Base-by-base conservation (phyloP, 2,329 filamentous ascomycete species). In the Orbilia brochopaga region DNA sequence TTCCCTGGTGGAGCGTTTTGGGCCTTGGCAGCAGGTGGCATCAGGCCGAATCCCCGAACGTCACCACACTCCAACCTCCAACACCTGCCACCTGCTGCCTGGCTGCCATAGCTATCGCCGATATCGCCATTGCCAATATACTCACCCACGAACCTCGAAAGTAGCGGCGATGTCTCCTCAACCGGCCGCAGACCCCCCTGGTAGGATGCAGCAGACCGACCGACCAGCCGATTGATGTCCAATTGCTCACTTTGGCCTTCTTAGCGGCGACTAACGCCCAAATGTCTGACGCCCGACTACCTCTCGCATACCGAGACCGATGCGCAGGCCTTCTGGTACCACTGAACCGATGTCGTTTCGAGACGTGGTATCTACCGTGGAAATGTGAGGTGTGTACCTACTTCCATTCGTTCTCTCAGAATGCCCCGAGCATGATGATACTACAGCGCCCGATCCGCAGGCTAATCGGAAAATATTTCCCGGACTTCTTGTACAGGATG, bases 301-400 rank as follows among this genome's bases (percentile, higher is more conserved):
- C 94, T 11, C 82, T 97, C 61, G 85, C 90, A 77, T 99, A 99
- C 85, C 87, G 94, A 80, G 94, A 99, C 82, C 92, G 88, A 82
- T 99, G 94, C 83, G 94, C 92, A 74, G 88, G 94, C 81, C 89
- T 99, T 52, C 84, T 97, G 74, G 97, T 97, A 75, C 94, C 94
- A 15, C 85, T 99, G 77, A 99, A 99, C 83, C 89, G 90, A 79
- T 99, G 94, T 85, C 92, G 94, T 74, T 86, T 87, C 81, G 89
- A 95, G 77, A 90, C 91, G 74, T 97, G 90, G 83, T 99, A 96
- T 81, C 83, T 97, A 78, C 92, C 92, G 17, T 99, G 94, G 94
- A 97, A 96, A 85, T 99, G 94, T 81, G 87, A 90, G 86, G 94
- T 97, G 85, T 77, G 89, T 78, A 48, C 44, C 27, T 48, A 35